Base-by-base conservation (phyloP, 208 protist genomes). In the Crithidia expoeki region DNA sequence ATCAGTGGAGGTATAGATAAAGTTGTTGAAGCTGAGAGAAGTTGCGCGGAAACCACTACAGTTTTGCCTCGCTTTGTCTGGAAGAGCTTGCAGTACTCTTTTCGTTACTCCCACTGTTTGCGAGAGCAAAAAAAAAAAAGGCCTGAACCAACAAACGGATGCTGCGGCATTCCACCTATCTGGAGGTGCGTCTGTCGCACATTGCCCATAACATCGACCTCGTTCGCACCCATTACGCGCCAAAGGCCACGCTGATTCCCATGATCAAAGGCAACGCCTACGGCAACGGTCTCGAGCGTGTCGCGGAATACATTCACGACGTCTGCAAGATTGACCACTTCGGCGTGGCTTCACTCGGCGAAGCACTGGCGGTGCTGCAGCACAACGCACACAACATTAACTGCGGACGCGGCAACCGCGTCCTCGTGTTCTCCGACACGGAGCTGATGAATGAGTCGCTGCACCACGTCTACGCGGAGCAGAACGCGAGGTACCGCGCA, bases 191-290 rank as follows among this genome's bases (percentile, higher is more conserved):
- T 10, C 58, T 88, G 6, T 56, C 62, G 6, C 71, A 85, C 49
- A 83, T 88, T 32, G 58, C 57, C 2, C 69, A 86, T 55, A 89
- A 89, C 61, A 67, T 86, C 36, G 49, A 71, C 3, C 63, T 74
- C 49, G 76, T 86, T 65, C 76, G 74, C 33, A 70, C 42, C 28
- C 59, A 85, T 53, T 73, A 82, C 50, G 80, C 80, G 19, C 76
- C 79, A 1, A 80, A 79, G 47, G 76, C 80, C 3, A 71, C 68
- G 40, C 65, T 81, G 7, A 89, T 89, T 62, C 42, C 80, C 11
- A 86, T 85, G 76, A 59, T 89, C n/a, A 89, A 86, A 50, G 84
- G 84, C 42, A 69, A 85, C 52, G 77, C 74, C 30, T 89, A 86
- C 72, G 80, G 80, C 33, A 77, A 89, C 60, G 80, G 84, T 3